Conservation (phyloP, 2,329 filamentous ascomycete genomes). For the Neopestalotiopsis sp. region DNA sequence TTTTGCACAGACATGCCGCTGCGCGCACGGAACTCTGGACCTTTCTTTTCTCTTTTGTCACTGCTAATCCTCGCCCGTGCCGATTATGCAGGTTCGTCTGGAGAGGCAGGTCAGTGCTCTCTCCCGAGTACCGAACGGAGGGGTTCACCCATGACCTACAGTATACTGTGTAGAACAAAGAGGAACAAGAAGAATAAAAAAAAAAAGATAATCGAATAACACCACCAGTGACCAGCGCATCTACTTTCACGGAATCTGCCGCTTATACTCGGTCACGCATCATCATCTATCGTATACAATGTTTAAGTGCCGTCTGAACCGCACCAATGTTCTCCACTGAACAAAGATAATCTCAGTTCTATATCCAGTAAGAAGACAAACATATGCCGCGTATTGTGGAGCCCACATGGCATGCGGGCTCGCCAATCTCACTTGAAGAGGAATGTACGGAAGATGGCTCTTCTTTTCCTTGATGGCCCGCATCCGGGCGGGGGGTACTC, state of each 20-base stretch:
- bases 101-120: conserved; percentile 7
- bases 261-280: background rate
- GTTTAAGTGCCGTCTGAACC: background rate
- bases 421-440: conserved; percentile 1
- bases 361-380: background rate
- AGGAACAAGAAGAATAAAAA: background rate
- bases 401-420: background rate
- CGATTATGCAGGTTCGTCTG: conserved; percentile 9
- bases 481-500: background rate
- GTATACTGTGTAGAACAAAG: background rate
- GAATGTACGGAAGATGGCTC: background rate
- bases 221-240: background rate
- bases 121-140: background rate
- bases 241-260: background rate
- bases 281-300: no score
- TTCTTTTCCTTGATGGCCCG: background rate
- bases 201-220: background rate
- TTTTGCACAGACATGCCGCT: background rate
- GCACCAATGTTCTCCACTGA: background rate
- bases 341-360: background rate
- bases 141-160: background rate
- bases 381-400: background rate
- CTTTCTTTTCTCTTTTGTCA: background rate
- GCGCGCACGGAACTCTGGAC: background rate
- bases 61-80: background rate